Evolutionary conservation across 257 asterid species (phyloP).

Genomic region (Asclepias syriaca): DNA sequence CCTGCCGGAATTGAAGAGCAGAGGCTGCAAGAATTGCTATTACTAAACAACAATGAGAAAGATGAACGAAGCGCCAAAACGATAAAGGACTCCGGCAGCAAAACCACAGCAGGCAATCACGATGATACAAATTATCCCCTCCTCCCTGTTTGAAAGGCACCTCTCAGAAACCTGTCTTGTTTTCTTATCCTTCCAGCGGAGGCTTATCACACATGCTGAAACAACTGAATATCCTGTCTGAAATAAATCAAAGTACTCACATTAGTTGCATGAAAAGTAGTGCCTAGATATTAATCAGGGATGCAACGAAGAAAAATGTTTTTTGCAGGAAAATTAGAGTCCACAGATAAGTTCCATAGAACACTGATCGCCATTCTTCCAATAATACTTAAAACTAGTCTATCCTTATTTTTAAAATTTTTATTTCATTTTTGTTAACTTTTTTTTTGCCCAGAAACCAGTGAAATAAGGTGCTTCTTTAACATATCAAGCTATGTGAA

Average conservation of each 20-base stretch:
- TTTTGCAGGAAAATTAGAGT: neutral
- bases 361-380: neutral
- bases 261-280: conserved; percentile 14
- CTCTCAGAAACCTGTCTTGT: conserved; percentile 29
- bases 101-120: conserved; percentile 70
- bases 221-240: conserved; percentile 98
- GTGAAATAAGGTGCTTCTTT: neutral
- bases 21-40: conserved; percentile 49
- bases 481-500: neutral
- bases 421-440: neutral
- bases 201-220: conserved; percentile 82
- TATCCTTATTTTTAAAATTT: too few relatives aligned
- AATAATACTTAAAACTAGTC: conserved; percentile 1
- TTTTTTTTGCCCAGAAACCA: neutral
- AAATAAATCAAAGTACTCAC: conserved; percentile 22
- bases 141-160: conserved; percentile 48
- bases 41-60: conserved; percentile 47
- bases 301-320: neutral
- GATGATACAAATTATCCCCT: conserved; percentile 64
- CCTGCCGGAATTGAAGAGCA: conserved; percentile 69
- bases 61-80: conserved; percentile 55
- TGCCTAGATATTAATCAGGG: neutral
- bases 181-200: conserved; percentile 68
- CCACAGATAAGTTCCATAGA: neutral
- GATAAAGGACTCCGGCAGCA: conserved; percentile 64